phyloP scores from a whole-genome alignment of 106 monocot species.

The Triglochin maritima region DNA sequence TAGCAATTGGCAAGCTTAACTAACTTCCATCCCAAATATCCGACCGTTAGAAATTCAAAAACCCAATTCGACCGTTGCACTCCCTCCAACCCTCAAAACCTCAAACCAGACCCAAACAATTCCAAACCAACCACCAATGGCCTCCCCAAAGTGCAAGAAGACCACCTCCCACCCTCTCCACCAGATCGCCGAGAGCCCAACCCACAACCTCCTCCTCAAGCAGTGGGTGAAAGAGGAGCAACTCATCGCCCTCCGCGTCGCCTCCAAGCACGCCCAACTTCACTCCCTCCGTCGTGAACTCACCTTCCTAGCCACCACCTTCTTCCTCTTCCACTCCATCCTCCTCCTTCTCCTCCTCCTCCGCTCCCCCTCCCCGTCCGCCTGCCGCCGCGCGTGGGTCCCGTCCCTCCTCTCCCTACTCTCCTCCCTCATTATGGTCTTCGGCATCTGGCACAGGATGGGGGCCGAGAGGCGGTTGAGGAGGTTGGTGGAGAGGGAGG shows the following conservation, averaged over 20 bases:
- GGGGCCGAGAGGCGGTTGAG: slow-evolving; percentile 38
- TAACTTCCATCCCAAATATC: too few species aligned
- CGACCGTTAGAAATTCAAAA: slow-evolving; percentile 1
- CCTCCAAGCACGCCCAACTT: slow-evolving; percentile 45
- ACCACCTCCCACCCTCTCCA: slow-evolving; percentile 50
- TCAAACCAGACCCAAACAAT: not conserved
- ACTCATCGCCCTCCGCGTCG: slow-evolving; percentile 48
- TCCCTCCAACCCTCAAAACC: not conserved
- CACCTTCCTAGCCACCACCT: slow-evolving; percentile 54
- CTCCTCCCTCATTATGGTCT: slow-evolving; percentile 45
- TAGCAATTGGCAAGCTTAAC: too few species aligned
- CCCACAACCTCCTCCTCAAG: slow-evolving; percentile 88
- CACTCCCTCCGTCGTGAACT: slow-evolving; percentile 50
- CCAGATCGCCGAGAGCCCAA: slow-evolving; percentile 74
- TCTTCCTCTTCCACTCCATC: slow-evolving; percentile 76
- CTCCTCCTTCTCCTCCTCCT: slow-evolving; percentile 47
- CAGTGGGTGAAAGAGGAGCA: slow-evolving; percentile 84
- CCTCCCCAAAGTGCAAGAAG: not conserved
- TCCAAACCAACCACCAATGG: not conserved
- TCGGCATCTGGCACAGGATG: slow-evolving; percentile 73
- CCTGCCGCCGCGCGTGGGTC: slow-evolving; percentile 70
- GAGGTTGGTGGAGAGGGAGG: slow-evolving; percentile 62
- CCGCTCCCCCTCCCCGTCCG: slow-evolving; percentile 1
- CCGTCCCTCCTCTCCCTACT: slow-evolving; percentile 47
- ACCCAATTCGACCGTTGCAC: not conserved